Conservation (phyloP, 495 filamentous ascomycete genomes). For the Penicillium coprophilum region DNA sequence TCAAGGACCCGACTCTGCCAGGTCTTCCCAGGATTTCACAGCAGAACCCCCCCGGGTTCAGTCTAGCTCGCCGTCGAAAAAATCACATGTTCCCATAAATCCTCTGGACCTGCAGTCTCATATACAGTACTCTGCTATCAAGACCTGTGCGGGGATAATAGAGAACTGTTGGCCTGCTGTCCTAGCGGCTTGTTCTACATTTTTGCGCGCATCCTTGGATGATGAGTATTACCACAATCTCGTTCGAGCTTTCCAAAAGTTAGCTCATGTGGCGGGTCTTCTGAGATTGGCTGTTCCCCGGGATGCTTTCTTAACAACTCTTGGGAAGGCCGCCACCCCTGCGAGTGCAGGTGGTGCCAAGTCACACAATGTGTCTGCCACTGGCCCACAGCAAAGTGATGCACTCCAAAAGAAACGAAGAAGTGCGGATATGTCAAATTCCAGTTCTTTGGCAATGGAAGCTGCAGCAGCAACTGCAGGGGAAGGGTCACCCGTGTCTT, state of each 20-base stretch:
- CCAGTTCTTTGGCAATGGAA: conserved; percentile 24
- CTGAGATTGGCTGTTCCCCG: conserved; percentile 79
- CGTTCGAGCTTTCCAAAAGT: conserved; percentile 92
- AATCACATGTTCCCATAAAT: conserved; percentile 70
- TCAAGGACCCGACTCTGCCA: conserved; percentile 37
- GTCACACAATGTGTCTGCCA: conserved; percentile 21
- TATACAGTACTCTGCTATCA: conserved; percentile 65
- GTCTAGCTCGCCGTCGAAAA: conserved; percentile 48
- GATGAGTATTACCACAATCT: conserved; percentile 92
- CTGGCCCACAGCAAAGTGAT: conserved; percentile 26
- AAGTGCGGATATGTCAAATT: conserved; percentile 24
- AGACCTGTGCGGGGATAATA: conserved; percentile 75
- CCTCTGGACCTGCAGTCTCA: conserved; percentile 72
- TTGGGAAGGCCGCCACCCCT: conserved; percentile 90
- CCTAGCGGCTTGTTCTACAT: conserved; percentile 90
- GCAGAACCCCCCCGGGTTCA: conserved; percentile 32
- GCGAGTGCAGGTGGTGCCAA: conserved; percentile 58
- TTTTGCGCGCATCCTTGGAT: conserved; percentile 86
- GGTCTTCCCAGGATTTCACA: conserved; percentile 43
- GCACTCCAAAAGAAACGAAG: conserved; percentile 43
- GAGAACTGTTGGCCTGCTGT: conserved; percentile 95
- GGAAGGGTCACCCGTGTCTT: conserved; percentile 42
- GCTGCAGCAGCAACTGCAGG: conserved; percentile 17
- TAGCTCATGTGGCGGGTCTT: conserved; percentile 91
- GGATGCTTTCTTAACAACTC: conserved; percentile 91